Evolutionary conservation across 805 yeast genomes (phyloP).

Genomic region (Sugiyamaella lignohabitans): DNA sequence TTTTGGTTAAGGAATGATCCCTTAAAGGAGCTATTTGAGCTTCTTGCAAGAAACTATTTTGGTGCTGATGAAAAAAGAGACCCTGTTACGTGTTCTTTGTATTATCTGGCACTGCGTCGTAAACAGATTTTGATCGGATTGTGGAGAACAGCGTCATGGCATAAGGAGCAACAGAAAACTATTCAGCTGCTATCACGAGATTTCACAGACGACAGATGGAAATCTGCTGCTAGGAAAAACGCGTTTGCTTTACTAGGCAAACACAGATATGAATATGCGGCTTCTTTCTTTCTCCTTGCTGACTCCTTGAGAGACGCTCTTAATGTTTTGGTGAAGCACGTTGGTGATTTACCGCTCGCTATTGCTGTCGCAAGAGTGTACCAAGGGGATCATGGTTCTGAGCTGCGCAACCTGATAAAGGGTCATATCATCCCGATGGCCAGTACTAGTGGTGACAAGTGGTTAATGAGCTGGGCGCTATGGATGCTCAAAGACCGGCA

Average conservation of each 20-base stretch:
- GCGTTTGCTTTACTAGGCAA: constrained; percentile 87
- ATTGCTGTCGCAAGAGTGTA: constrained; percentile 74
- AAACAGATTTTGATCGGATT: constrained; percentile 70
- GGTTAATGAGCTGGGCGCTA: constrained; percentile 77
- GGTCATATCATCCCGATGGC: constrained; percentile 51
- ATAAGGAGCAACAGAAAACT: constrained; percentile 80
- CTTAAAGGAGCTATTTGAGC: constrained; percentile 52
- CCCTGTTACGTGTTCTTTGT: constrained; percentile 68
- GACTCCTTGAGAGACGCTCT: constrained; percentile 71
- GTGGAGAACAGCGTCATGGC: constrained; percentile 73
- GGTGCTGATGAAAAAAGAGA: constrained; percentile 50
- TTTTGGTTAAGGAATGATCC: constrained; percentile 58
- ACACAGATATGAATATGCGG: constrained; percentile 82
- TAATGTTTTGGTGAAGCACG: constrained; percentile 60
- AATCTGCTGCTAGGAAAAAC: constrained; percentile 81
- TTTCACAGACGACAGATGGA: constrained; percentile 71
- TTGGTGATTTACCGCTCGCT: constrained; percentile 67
- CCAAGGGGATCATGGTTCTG: constrained; percentile 54
- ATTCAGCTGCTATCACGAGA: constrained; percentile 69
- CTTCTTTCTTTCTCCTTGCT: constrained; percentile 78
- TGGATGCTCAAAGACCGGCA: constrained; percentile 53
- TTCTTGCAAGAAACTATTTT: constrained; percentile 67
- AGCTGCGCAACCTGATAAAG: constrained; percentile 44
- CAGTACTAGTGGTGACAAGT: constrained; percentile 57
- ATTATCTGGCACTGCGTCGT: constrained; percentile 70